Evolutionary conservation across 177 flowering plant species (phyloP), one percentile per base, ranked within the genome.

Genomic region (Telopea speciosissima): DNA sequence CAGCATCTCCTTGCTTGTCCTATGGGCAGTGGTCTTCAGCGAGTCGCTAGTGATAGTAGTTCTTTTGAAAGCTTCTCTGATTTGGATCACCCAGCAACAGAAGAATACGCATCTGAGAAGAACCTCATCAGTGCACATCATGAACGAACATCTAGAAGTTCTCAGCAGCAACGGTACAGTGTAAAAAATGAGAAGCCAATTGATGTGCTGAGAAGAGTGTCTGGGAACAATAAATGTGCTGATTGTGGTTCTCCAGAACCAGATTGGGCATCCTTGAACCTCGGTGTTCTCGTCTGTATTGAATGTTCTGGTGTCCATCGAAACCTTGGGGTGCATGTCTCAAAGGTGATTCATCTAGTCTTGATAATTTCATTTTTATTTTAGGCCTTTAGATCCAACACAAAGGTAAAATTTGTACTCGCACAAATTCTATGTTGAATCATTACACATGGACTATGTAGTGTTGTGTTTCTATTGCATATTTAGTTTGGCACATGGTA

Each of bases 221-320:
- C 85, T 74, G 99, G 99, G 28, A 95, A 95, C 81, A 95, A 93
- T 69, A 89, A 79, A 81, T 95, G 99, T 79, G 99, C 98, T 64
- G 99, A 95, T 83, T 95, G 99, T 85, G 95, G 97, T 76, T 92
- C 97, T 40, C 74, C 88, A 49, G 98, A 90, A 77, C 99, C 99
- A 25, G 99, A 95, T 69, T 95, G 99, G 99, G 98, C 99, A 67
- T 95, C 99, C 31, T 78, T 95, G 69, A 95, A 95, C 83, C 96
- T 95, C 64, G 99, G 99, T 2, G 85, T 95, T 77, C 96, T 95
- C 69, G 85, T 95, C 66, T 95, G 99, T 82, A 95, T 95, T 68
- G 99, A 95, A 70, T 95, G 99, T 84, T 95, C 99, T 73, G 99
- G 99, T 70, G 96, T 93, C 77, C 99, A 95, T 73, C 97, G 99